These are phyloP conservation scores for Yamadazyma mexicana DNA, from an alignment of 1,139 yeast genomes.

Conservation along the genomic window DNA sequence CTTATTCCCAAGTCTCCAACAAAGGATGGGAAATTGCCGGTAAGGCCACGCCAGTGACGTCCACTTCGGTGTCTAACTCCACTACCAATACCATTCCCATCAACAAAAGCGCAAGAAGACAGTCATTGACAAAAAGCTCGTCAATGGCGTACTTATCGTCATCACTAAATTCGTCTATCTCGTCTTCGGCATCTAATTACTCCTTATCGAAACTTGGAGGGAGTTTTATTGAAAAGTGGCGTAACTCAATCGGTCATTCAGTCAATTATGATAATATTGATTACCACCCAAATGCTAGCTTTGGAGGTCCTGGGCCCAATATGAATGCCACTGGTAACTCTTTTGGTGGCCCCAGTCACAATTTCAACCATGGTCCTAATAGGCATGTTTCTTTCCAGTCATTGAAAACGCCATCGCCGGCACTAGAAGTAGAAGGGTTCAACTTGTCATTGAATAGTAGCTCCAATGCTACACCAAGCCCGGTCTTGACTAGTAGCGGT, in stretches of 20 bases:
- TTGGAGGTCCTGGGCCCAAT: slow-evolving; percentile 1
- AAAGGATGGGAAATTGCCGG: slow-evolving; percentile 49
- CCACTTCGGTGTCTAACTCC: slow-evolving; percentile 21
- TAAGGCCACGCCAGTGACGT: slow-evolving; percentile 29
- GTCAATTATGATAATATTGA: slow-evolving; percentile 15
- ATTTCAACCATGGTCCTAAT: slow-evolving; percentile 9
- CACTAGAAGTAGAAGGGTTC: slow-evolving; percentile 45
- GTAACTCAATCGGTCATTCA: slow-evolving; percentile 26
- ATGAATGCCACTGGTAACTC: neutral
- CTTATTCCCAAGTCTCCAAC: slow-evolving; percentile 28
- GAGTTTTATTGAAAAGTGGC: slow-evolving; percentile 51
- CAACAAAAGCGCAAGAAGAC: slow-evolving; percentile 6
- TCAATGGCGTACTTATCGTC: slow-evolving; percentile 47
- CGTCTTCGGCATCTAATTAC: slow-evolving; percentile 39
- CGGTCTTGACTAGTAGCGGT: slow-evolving; percentile 6
- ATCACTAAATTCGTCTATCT: slow-evolving; percentile 37
- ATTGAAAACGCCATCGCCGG: slow-evolving; percentile 50
- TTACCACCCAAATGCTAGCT: slow-evolving; percentile 11
- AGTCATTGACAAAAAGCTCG: slow-evolving; percentile 35
- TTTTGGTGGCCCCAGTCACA: neutral
- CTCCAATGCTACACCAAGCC: slow-evolving; percentile 7
- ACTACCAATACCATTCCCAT: slow-evolving; percentile 20
- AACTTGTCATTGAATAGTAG: slow-evolving; percentile 24
- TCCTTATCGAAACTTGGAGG: slow-evolving; percentile 45
- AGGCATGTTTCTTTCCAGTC: slow-evolving; percentile 32